Base-by-base conservation (phyloP, 306 rosid species). In the Rubus idaeus region DNA sequence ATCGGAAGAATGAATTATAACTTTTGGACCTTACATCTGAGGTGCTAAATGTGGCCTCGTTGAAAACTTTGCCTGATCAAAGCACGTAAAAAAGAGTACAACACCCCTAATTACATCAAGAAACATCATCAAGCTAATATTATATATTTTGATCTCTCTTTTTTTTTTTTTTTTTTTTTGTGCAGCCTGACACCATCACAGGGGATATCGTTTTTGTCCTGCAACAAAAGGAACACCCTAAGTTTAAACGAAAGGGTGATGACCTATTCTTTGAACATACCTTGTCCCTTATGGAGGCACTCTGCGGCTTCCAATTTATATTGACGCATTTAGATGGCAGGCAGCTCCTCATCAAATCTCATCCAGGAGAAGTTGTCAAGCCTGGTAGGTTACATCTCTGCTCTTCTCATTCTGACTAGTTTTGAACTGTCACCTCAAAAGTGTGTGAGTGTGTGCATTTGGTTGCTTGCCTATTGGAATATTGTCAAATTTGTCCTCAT, bases 201-300 rank as follows among this genome's bases (percentile, higher is more conserved):
- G 98, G 98, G 52, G 98, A 94, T 78, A 94, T 94, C 0, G 98
- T 94, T 4, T 90, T 94, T 72, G 89, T 94, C 41, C 89, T 94
- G 73, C 98, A 94, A 87, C 96, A 90, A 85, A 94, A 88, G 78
- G 98, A 94, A 77, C 97, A 94, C 75, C 93, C 98, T 16, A 94
- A 92, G 83, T 94, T 88, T 78, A 92, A 58, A 77, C 80, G 98
- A 78, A 94, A 90, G 90, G 84, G 86, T 0, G 98, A 94, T 61
- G 97, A 94, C 69, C 89, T 94, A 41, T 88, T 88, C 70, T 93
- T 88, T 1, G 97, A 91, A 77, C 97, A 94, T 56, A 89, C 93
- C 1, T 58, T 94, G 83, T 86, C 94, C 21, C 95, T 94, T 1
- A 86, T 91, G 0, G 98, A 94, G 88, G 87, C 98, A n/a, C 86